These are phyloP conservation scores for Calonectria fujianensis DNA, from an alignment of 2,329 filamentous ascomycete genomes.

Conservation along the genomic window DNA sequence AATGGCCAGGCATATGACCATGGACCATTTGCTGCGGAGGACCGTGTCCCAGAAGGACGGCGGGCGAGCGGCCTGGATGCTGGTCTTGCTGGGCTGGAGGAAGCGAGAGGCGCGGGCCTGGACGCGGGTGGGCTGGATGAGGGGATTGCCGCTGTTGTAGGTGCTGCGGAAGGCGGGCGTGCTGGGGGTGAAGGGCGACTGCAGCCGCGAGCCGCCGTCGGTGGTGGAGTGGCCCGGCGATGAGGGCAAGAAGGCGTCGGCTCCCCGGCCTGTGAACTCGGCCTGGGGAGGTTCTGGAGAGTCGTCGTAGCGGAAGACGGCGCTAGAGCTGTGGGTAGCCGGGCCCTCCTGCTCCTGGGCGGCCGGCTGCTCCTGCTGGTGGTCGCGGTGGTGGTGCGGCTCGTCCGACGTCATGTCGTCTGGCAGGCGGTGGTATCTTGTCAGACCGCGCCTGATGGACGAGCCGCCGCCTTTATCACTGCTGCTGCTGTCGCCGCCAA, in stretches of 20 bases:
- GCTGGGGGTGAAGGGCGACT: slow-evolving; percentile 29
- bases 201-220: neutral
- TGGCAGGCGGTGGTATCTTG: slow-evolving; percentile 7
- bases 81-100: slow-evolving; percentile 19
- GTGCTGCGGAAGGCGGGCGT: slow-evolving; percentile 27
- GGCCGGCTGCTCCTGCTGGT: neutral
- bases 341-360: neutral
- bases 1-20: slow-evolving; percentile 36
- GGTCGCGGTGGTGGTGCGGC: neutral
- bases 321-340: neutral
- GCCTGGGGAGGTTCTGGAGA: slow-evolving; percentile 24
- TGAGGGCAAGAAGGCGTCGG: neutral
- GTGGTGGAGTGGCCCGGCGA: slow-evolving; percentile 18
- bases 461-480: neutral
- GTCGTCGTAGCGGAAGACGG: neutral
- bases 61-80: slow-evolving; percentile 4
- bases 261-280: slow-evolving; percentile 1
- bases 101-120: neutral
- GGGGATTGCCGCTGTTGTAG: slow-evolving; percentile 31
- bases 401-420: slow-evolving; percentile 22
- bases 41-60: slow-evolving; percentile 25
- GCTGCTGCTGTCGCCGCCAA: too few species aligned
- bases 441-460: neutral
- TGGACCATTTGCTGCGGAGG: slow-evolving; percentile 39
- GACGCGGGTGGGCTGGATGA: slow-evolving; percentile 1